Evolutionary conservation across 192 early-diverging fungal genomes (phyloP), one percentile per base, ranked within the genome.

Genomic region (Rhizophagus prolifer): DNA sequence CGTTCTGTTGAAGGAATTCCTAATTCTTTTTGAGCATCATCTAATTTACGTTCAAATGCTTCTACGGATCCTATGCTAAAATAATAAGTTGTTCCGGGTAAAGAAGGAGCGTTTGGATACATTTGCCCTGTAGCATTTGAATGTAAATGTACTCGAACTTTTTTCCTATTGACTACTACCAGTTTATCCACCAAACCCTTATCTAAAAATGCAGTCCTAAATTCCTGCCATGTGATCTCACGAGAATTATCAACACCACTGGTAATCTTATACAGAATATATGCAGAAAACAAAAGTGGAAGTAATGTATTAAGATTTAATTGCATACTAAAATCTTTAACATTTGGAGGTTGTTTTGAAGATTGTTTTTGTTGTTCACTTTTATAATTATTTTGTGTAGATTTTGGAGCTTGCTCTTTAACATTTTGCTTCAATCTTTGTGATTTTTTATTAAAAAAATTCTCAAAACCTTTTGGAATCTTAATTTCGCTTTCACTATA

Each of bases 11-110:
- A 83, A 25, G 96, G 95, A 68, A 99, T 96, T 25, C 91, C 91
- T 70, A 99, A 89, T 81, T 98, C 95, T 62, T 87, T 84, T 77
- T 99, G 97, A 31, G 97, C 96, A 26, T 90, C 88, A 19, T 94
- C 92, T 38, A 99, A 81, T 76, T 93, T 94, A 60, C 89, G 90
- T 79, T 99, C 97, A 88, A 99, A 99, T 44, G 91, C 89, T 50
- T 99, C 97, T 8, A 95, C 87, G 25, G 94, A 95, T 28, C 96
- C 97, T 64, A 99, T 99, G 62, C 95, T 92, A 79, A 99, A 99
- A 72, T 87, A 86, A 81, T 90, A 94, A 19, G 83, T 85, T 2
- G 78, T 72, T 3, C 84, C 86, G 3, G 82, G 76, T 41, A 85
- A 64, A 46, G 79, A 75, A 31, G 80, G 75, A 25, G 92, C 87